These are phyloP conservation scores for Phaffomyces thermotolerans DNA, from an alignment of 805 yeast species.

Conservation along the genomic window DNA sequence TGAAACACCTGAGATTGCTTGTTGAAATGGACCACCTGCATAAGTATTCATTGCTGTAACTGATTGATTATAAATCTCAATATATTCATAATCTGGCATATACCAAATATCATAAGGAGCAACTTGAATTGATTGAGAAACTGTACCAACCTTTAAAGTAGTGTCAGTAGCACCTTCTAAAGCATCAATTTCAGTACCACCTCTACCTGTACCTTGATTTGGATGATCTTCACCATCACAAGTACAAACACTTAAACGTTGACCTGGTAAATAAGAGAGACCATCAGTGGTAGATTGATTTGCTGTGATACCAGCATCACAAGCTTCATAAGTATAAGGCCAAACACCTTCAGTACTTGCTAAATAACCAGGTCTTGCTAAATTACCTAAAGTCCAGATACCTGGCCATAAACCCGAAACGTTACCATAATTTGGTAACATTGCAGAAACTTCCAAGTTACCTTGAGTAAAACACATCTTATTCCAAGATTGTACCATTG, in stretches of 20 bases:
- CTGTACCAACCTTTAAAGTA: conserved; percentile 31
- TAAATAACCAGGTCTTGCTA: conserved; percentile 43
- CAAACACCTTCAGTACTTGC: conserved; percentile 43
- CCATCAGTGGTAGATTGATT: conserved; percentile 44
- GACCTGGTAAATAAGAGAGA: conserved; percentile 39
- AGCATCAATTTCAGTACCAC: conserved; percentile 45
- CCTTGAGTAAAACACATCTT: conserved; percentile 38
- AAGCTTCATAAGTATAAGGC: conserved; percentile 42
- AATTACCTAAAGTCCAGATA: conserved; percentile 41
- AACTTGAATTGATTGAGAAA: conserved; percentile 43
- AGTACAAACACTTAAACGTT: conserved; percentile 36
- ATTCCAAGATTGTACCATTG: conserved; percentile 44
- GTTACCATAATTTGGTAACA: conserved; percentile 36
- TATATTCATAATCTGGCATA: conserved; percentile 40
- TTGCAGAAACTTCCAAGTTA: conserved; percentile 33
- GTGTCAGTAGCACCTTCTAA: conserved; percentile 38
- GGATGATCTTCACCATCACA: conserved; percentile 41
- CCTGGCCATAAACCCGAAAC: conserved; percentile 46
- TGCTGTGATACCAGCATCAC: conserved; percentile 45
- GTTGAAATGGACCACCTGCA: conserved; percentile 45
- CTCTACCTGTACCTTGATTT: conserved; percentile 40
- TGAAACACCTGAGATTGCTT: conserved; percentile 40
- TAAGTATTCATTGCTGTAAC: conserved; percentile 38
- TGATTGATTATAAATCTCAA: conserved; percentile 33
- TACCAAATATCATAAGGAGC: conserved; percentile 51